A percentile compares a stretch with the other conserved stretches of the same genome.
Evolutionary conservation across 1,139 yeast species (phyloP).

Genomic region (Suhomyces bokatorum): DNA sequence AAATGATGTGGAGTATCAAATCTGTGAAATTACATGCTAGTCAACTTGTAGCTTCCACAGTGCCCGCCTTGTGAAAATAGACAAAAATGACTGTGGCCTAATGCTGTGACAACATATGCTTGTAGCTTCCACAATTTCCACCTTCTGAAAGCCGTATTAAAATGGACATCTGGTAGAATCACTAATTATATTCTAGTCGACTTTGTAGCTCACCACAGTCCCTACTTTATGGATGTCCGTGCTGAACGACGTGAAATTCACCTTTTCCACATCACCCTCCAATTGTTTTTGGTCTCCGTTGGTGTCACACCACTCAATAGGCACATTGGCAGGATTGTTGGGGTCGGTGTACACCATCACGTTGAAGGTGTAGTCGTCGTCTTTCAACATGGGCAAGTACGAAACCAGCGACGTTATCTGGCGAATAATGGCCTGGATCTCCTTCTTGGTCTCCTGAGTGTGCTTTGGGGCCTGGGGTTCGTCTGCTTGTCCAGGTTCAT

Average conservation of each 20-base stretch:
- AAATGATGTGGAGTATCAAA: too few relatives aligned
- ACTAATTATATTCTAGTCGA: slow-evolving; percentile 16
- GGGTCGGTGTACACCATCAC: slow-evolving; percentile 84
- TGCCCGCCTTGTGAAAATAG: too few relatives aligned
- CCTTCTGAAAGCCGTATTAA: too few relatives aligned
- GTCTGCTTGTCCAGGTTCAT: slow-evolving; percentile 12
- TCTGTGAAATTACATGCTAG: too few relatives aligned
- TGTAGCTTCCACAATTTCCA: too few relatives aligned
- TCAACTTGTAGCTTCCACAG: too few relatives aligned
- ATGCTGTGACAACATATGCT: too few relatives aligned
- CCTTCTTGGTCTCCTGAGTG: slow-evolving; percentile 59
- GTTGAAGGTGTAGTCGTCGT: slow-evolving; percentile 75
- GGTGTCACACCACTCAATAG: slow-evolving; percentile 86
- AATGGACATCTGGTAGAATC: background rate
- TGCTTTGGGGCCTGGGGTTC: slow-evolving; percentile 28
- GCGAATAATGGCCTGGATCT: slow-evolving; percentile 81
- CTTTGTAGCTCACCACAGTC: slow-evolving; percentile 71
- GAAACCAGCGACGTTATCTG: slow-evolving; percentile 90
- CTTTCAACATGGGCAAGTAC: slow-evolving; percentile 72
- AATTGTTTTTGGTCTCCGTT: slow-evolving; percentile 57
- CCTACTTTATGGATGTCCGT: slow-evolving; percentile 74
- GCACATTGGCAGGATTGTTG: slow-evolving; percentile 60
- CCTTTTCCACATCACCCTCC: slow-evolving; percentile 58
- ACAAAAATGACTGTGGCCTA: too few relatives aligned
- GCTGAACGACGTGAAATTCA: slow-evolving; percentile 66